Base-by-base conservation (phyloP, 306 rosid genomes). In the Begonia masoniana region DNA sequence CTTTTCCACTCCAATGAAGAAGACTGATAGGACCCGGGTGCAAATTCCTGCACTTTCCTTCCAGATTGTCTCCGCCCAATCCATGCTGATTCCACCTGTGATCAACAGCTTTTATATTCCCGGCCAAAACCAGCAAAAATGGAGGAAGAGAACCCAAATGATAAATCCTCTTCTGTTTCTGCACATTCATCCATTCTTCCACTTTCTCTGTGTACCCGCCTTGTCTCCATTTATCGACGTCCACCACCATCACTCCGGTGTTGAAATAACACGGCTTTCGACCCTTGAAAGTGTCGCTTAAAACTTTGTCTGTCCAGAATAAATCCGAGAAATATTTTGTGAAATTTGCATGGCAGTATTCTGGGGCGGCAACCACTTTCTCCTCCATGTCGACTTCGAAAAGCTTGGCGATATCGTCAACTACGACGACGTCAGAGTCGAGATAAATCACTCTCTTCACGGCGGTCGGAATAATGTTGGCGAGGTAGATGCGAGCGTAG, bases 51-150 rank as follows among this genome's bases (percentile, higher is more conserved):
- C 96, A 88, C 14, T 73, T 82, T 0, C 94, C 96, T 73, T 84
- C 83, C 12, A 84, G 70, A 35, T 88, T 88, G 52, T 88, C 94
- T 10, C 94, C 96, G 10, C 96, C 96, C 4, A 84, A 71, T 4
- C 94, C 96, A 57, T 88, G 94, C 14, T 87, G 96, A 64, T 87
- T 87, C 96, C 96, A 87, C 63, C 85, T 75, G 46, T 83, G 94
- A 23, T 88, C 74, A 41, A 88, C 94, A 0, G 78, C 72, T 66
- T 68, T 82, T 41, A 87, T 76, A 0, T 81, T 74, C 7, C 94
- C 96, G 0, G 83, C 94, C 68, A 83, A 49, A 17, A 79, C 94
- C 50, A 88, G 17, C 65, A 88, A 70, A 72, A 83, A 88, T 7
- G 96, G 96, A 10, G 96, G 96, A 69, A 88, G 41, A 12, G 96